A percentile compares a stretch with the other conserved stretches of the same genome.
phyloP scores from a whole-genome alignment of 257 asterid genomes.

The Salvia splendens region DNA sequence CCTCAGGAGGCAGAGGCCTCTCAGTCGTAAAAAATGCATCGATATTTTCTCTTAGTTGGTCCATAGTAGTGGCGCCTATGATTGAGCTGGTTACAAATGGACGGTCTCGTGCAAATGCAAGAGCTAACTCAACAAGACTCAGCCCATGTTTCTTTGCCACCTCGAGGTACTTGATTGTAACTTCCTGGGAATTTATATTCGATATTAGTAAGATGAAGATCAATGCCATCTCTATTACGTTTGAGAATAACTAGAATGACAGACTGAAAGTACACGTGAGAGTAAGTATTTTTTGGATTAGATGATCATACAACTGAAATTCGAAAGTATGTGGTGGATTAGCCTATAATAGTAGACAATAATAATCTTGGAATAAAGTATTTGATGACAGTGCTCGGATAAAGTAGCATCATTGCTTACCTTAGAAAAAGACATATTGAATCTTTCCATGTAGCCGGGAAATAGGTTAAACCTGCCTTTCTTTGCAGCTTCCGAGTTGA shows the following conservation, averaged over 20 bases:
- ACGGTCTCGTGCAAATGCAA: conserved; percentile 75
- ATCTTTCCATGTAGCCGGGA: conserved; percentile 94
- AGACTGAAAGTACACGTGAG: not conserved
- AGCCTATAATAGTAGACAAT: conserved; percentile 22
- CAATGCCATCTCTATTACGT: conserved; percentile 5
- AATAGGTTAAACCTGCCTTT: conserved; percentile 77
- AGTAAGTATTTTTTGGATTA: not conserved
- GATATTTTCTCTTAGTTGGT: conserved; percentile 74
- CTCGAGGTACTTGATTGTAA: conserved; percentile 56
- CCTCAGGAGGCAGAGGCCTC: conserved; percentile 70
- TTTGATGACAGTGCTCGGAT: conserved; percentile 23
- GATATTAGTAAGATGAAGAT: conserved; percentile 55
- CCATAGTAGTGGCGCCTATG: conserved; percentile 76
- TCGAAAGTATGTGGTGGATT: no score
- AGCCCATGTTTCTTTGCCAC: conserved; percentile 85
- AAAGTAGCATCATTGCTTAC: conserved; percentile 36
- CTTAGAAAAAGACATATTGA: conserved; percentile 66
- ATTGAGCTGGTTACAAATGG: conserved; percentile 79
- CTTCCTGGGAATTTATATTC: conserved; percentile 57
- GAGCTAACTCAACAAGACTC: conserved; percentile 71
- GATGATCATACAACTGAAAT: not conserved
- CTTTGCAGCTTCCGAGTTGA: conserved; percentile 67
- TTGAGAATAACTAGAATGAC: conserved; percentile 44
- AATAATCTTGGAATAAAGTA: not conserved
- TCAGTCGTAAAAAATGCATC: conserved; percentile 65